Percentiles rank a stretch among this genome's conserved stretches.
These are phyloP conservation scores for Lentinus brumalis DNA, from an alignment of 768 basidiomycete species.

Conservation along the genomic window DNA sequence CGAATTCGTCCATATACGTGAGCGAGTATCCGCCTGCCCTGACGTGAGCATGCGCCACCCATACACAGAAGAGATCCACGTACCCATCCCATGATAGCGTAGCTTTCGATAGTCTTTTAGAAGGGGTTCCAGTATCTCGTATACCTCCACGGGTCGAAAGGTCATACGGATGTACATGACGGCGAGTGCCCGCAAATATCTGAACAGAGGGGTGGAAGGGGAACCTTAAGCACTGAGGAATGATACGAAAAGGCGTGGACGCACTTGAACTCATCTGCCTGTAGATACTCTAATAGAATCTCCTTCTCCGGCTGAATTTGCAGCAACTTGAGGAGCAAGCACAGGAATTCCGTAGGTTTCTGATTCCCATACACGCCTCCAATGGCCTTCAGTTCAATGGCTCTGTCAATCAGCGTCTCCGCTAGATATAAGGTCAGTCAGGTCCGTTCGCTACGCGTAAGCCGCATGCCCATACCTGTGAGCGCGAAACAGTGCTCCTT, in stretches of 20 bases:
- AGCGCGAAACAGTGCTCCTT: constrained; percentile 99
- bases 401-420: constrained; percentile 91
- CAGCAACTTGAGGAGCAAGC: constrained; percentile 88
- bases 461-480: constrained; percentile 58
- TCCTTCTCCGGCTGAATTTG: constrained; percentile 99
- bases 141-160: constrained; percentile 87
- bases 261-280: constrained; percentile 98
- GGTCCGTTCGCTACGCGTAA: neutral
- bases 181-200: constrained; percentile 92
- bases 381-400: constrained; percentile 76
- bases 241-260: constrained; percentile 29
- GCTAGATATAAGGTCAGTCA: constrained; percentile 46
- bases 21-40: constrained; percentile 78
- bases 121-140: constrained; percentile 90
- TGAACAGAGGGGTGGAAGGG: constrained; percentile 31
- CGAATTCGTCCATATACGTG: constrained; percentile 90
- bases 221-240: too few species aligned
- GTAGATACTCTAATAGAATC: constrained; percentile 91
- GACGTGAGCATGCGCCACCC: neutral
- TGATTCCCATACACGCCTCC: constrained; percentile 97
- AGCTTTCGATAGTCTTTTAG: constrained; percentile 94
- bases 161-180: constrained; percentile 96
- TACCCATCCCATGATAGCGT: constrained; percentile 78
- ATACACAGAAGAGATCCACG: constrained; percentile 26
- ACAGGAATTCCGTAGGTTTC: constrained; percentile 91